Evolutionary conservation across 2,329 filamentous ascomycete species (phyloP).

Genomic region (Plenodomus lindquistii): DNA sequence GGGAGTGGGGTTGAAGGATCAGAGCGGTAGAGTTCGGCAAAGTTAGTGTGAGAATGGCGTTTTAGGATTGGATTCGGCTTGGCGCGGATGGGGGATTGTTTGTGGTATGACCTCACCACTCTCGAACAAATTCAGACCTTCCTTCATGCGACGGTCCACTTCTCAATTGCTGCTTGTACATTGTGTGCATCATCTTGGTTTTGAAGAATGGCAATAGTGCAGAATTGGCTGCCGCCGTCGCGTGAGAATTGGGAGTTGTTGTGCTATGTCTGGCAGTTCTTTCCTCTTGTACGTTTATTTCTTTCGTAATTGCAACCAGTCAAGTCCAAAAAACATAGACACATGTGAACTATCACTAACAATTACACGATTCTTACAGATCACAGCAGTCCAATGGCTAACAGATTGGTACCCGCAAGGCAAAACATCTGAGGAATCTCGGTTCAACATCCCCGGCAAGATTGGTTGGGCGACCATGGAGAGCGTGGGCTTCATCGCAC

Average conservation of each 20-base stretch:
- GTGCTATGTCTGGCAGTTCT: constrained; percentile 53
- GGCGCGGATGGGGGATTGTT: constrained; percentile 9
- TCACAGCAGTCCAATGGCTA: constrained; percentile 73
- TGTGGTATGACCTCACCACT: constrained; percentile 21
- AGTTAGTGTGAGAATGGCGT: neutral
- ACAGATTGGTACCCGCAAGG: constrained; percentile 84
- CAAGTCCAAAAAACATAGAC: too few relatives aligned
- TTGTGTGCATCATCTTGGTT: neutral
- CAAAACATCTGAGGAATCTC: constrained; percentile 78
- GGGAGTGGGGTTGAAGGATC: neutral
- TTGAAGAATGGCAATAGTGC: constrained; percentile 47
- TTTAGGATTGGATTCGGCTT: constrained; percentile 15
- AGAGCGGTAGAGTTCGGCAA: neutral
- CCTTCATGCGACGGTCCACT: too few relatives aligned
- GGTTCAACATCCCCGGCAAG: constrained; percentile 85
- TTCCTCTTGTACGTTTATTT: constrained; percentile 50
- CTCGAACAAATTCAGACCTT: neutral
- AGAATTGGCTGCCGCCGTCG: constrained; percentile 53
- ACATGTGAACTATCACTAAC: too few relatives aligned
- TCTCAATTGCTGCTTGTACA: neutral
- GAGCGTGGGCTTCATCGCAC: constrained; percentile 71
- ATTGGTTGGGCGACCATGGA: constrained; percentile 91
- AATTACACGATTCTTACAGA: constrained; percentile 50
- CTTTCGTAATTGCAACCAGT: neutral
- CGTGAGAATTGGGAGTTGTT: constrained; percentile 56